Evolutionary conservation across 1,284 basidiomycete species (phyloP), one percentile per base, ranked within the genome.

Genomic region (Pascua sp.): DNA sequence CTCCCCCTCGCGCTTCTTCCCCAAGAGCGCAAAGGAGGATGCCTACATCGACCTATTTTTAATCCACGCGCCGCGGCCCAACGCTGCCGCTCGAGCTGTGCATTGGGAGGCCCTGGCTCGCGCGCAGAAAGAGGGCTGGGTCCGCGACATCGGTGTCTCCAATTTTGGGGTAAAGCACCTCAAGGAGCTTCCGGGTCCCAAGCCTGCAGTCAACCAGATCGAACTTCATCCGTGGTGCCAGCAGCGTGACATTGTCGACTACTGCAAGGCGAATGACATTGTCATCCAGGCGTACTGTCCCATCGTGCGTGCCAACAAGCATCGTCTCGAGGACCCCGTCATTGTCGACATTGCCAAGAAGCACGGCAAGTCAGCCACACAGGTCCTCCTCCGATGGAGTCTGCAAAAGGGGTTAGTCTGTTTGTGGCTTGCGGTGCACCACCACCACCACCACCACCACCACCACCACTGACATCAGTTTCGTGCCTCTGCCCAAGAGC

Each of bases 191-290:
- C 80, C 80, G 51, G 74, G 75, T 0, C 85, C 84, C 0, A 81
- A 83, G 70, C 91, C 91, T 1, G 79, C 85, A 1, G 85, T 93
- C 47, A 91, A 94, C 73, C 91, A 95, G 70, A 86, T 94, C 54
- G 88, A 93, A 84, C 80, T 66, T 8, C 64, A 66, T 49, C 64
- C 91, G 0, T 85, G 88, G 64, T 91, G 89, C 76, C 90, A 92
- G 68, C 89, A 91, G 61, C 79, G 80, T 45, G 82, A 85, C 10
- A 90, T 93, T 55, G 89, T 90, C 32, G 80, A 82, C 16, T 93
- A 89, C 72, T 93, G 91, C 77, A 68, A 77, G 24, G 71, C 82
- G 49, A 78, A 90, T 61, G 80, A 78, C 8, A 90, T 95, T 53
- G 78, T 86, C 38, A 78, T 93, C 8, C 81, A 93, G 73, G 90